phyloP scores from a whole-genome alignment of 768 basidiomycete species.

The Pisolithus tinctorius region DNA sequence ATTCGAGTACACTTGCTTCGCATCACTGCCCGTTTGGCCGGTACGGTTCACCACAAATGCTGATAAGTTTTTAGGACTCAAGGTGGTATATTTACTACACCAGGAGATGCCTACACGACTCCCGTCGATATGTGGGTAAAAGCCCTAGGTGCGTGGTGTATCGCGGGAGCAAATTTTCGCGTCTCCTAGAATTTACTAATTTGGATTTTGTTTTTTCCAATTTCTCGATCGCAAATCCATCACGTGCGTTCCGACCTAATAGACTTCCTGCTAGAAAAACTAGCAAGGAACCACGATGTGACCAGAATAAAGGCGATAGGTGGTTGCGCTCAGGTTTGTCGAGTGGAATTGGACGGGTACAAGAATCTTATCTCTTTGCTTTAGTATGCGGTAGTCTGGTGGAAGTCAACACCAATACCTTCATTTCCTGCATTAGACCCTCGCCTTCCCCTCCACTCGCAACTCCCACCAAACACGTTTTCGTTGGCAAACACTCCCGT shows the following conservation, averaged over 20 bases:
- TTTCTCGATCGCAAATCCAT: slow-evolving; percentile 26
- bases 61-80: slow-evolving; percentile 51
- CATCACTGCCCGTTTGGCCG: too few species aligned
- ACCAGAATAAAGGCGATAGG: slow-evolving; percentile 68
- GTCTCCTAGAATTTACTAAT: slow-evolving; percentile 30
- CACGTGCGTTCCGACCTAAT: slow-evolving; percentile 19
- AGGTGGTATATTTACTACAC: slow-evolving; percentile 81
- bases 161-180: slow-evolving; percentile 58
- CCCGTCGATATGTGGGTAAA: slow-evolving; percentile 91
- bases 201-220: slow-evolving; percentile 22
- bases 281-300: slow-evolving; percentile 63
- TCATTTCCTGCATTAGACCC: slow-evolving; percentile 70
- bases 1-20: too few species aligned
- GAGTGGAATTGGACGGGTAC: background rate
- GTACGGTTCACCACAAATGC: slow-evolving; percentile 10
- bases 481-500: slow-evolving; percentile 69
- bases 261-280: slow-evolving; percentile 75
- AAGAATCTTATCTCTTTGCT: slow-evolving; percentile 1
- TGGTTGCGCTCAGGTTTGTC: slow-evolving; percentile 71
- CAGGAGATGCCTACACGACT: slow-evolving; percentile 81
- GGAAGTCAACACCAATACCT: slow-evolving; percentile 73
- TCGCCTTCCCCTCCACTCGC: slow-evolving; percentile 58
- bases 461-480: slow-evolving; percentile 61
- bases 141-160: slow-evolving; percentile 57
- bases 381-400: slow-evolving; percentile 76